These are phyloP conservation scores for Thelephora ganbajun DNA, from an alignment of 768 basidiomycete genomes.

Conservation along the genomic window DNA sequence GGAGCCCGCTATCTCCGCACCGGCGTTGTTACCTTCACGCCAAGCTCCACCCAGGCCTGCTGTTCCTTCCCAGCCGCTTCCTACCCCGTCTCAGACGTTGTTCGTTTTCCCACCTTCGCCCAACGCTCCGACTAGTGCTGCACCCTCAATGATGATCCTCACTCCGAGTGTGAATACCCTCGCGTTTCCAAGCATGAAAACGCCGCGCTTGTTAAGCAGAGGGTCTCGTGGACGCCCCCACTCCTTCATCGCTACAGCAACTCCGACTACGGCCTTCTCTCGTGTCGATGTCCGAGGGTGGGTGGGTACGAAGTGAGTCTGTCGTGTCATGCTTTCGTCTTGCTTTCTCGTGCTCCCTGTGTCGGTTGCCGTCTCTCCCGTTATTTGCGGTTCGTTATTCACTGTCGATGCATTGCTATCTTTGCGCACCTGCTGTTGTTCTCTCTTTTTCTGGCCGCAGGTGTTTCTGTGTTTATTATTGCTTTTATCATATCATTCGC, in stretches of 20 bases:
- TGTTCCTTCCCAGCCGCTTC: conserved; percentile 6
- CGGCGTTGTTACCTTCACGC: conserved; percentile 46
- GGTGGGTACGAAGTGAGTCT: conserved; percentile 25
- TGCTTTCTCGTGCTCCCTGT: conserved; percentile 2
- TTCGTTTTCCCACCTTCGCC: conserved; percentile 82
- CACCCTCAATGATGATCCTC: conserved; percentile 73
- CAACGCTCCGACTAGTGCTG: conserved; percentile 31
- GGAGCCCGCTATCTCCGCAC: conserved; percentile 38
- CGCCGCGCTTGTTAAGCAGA: conserved; percentile 50
- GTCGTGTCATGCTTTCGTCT: neutral
- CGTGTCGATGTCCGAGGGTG: conserved; percentile 78
- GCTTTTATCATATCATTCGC: too few relatives aligned
- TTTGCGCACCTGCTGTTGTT: neutral
- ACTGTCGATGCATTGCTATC: neutral
- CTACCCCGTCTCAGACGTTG: conserved; percentile 66
- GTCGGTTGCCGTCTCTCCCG: conserved; percentile 1
- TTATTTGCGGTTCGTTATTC: conserved; percentile 2
- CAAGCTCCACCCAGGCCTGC: conserved; percentile 13
- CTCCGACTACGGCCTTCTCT: conserved; percentile 71
- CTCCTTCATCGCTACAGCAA: conserved; percentile 62
- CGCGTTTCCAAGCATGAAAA: conserved; percentile 46
- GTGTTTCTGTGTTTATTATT: neutral
- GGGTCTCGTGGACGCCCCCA: conserved; percentile 50
- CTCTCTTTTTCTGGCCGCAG: neutral
- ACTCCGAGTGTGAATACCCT: conserved; percentile 37